Evolutionary conservation across 345 rosid genomes (phyloP), one percentile per base, ranked within the genome.

Genomic region (Erucastrum elatum): DNA sequence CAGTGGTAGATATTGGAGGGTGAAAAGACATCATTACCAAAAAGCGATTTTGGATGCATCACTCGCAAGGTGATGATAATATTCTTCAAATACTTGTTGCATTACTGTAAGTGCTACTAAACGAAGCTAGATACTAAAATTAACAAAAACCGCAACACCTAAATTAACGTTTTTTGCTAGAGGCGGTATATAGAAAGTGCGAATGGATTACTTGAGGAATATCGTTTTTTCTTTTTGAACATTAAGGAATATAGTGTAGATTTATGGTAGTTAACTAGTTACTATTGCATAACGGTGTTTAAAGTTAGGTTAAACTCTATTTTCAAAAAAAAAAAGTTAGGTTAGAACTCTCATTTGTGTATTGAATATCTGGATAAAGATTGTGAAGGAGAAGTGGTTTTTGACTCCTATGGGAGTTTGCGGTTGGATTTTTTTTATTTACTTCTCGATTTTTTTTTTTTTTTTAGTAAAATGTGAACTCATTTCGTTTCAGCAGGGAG

Each of bases 21-120:
- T 66, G 80, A 75, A 76, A 81, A 59, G 80, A 81, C 80, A 66
- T 60, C 74, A 75, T 66, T 76, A 70, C 73, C 11, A 51, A 76
- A 73, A 76, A 81, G 65, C 64, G 4, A 71, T 76, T 56, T 71
- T 76, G 82, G 78, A 73, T 68, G 68, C 73, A 66, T 66, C 60
- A 68, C 26, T 37, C 17, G 31, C 66, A 64, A 25, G 17, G 11
- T 34, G 37, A 62, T 63, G 51, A 31, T 46, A 30, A 44, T 58
- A 5, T 37, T 72, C 25, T 55, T 10, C 0, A 16, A 30, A 31
- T 29, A 73, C n/a, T 51, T 51, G 39, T 51, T 51, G 39, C 71
- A 34, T 2, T 51, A 49, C 31, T 5, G 51, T 31, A 31, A 33
- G 33, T 4, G 17, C 10, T 46, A 62, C 35, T 39, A 61, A 41